A percentile compares a stretch with the other conserved stretches of the same genome.
Conservation (phyloP, 148 eudicot species). For the Cornus suecica region DNA sequence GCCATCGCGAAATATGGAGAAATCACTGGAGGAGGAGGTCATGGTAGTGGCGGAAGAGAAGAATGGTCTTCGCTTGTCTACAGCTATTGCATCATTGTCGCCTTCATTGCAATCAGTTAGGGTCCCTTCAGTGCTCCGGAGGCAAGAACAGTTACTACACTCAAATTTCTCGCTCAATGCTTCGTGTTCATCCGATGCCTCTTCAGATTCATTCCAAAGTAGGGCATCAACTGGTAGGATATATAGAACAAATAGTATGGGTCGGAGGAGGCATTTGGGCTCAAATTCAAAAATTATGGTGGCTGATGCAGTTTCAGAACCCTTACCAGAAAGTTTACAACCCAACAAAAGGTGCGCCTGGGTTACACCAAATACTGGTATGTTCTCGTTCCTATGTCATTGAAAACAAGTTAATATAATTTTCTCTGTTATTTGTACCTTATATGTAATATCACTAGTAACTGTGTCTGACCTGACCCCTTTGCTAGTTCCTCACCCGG, state of each 20-base stretch:
- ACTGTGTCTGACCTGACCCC: not conserved
- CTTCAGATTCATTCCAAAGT: constrained; percentile 27
- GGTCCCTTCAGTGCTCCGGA: constrained; percentile 7
- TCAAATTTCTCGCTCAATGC: constrained; percentile 17
- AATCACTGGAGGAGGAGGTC: constrained; percentile 13
- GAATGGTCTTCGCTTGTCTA: not conserved
- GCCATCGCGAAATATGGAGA: constrained; percentile 13
- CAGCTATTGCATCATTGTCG: not conserved
- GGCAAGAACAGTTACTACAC: constrained; percentile 15
- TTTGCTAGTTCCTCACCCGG: too few relatives aligned
- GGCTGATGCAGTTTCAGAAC: constrained; percentile 14
- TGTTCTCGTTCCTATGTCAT: not conserved
- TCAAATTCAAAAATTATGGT: constrained; percentile 18
- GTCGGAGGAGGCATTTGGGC: constrained; percentile 19
- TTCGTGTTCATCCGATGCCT: constrained; percentile 31
- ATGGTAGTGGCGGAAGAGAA: constrained; percentile 1
- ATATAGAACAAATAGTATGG: constrained; percentile 7
- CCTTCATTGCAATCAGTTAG: constrained; percentile 6
- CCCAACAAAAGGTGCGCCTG: constrained; percentile 31
- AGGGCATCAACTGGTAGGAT: constrained; percentile 25
- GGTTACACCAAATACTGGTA: constrained; percentile 30
- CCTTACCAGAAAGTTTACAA: constrained; percentile 17
- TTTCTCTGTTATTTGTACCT: not conserved
- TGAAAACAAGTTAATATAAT: not conserved
- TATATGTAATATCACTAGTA: not conserved